Evolutionary conservation across 1,284 basidiomycete genomes (phyloP).

Genomic region (Pterula multifida): DNA sequence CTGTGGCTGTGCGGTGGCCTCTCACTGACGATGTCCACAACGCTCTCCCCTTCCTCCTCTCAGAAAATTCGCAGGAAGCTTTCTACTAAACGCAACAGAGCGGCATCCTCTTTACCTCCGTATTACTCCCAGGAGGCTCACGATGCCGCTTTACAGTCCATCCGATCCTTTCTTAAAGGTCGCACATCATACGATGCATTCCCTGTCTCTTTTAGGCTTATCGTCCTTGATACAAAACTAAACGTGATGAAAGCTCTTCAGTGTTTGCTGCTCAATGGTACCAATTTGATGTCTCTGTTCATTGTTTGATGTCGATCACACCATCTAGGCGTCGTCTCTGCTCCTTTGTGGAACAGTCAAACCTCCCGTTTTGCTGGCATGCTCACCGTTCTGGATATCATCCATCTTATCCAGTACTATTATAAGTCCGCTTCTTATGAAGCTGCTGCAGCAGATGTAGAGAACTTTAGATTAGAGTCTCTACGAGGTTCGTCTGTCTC

Average conservation of each 20-base stretch:
- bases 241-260: constrained; percentile 90
- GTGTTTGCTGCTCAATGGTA: constrained; percentile 82
- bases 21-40: constrained; percentile 23
- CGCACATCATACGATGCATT: constrained; percentile 91
- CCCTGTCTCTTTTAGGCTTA: constrained; percentile 91
- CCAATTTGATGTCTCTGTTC: constrained; percentile 13
- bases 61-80: constrained; percentile 26
- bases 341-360: constrained; percentile 96
- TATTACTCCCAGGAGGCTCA: constrained; percentile 44
- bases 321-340: constrained; percentile 83
- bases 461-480: constrained; percentile 85
- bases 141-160: constrained; percentile 63
- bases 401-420: constrained; percentile 95
- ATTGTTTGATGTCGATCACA: constrained; percentile 4
- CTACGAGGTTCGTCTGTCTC: constrained; percentile 55
- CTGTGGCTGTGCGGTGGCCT: not conserved
- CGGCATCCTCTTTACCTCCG: constrained; percentile 47
- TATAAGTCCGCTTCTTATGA: constrained; percentile 84
- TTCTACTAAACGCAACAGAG: constrained; percentile 28
- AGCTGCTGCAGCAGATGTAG: constrained; percentile 82
- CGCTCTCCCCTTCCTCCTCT: constrained; percentile 27
- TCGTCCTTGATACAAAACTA: constrained; percentile 91
- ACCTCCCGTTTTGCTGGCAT: constrained; percentile 86
- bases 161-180: constrained; percentile 76
- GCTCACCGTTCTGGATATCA: constrained; percentile 93